Percentiles rank a stretch among this genome's conserved stretches.
phyloP scores from a whole-genome alignment of 306 rosid genomes.

The Morella rubra region DNA sequence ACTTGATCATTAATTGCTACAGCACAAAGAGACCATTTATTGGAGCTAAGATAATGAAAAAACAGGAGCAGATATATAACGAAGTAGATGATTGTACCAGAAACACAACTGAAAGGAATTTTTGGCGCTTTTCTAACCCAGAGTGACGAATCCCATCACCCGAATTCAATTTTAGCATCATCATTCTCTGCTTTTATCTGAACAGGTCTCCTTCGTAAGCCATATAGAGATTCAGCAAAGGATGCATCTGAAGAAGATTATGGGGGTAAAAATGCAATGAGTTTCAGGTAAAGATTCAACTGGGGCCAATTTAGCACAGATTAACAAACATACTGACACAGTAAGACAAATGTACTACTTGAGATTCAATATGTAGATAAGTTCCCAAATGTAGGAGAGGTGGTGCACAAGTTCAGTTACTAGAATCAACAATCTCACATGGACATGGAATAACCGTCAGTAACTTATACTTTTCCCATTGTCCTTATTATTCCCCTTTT shows the following conservation, averaged over 20 bases:
- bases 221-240: slow-evolving; percentile 81
- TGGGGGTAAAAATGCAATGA: not conserved
- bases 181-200: slow-evolving; percentile 45
- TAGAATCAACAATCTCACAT: not conserved
- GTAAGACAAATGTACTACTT: not conserved
- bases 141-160: slow-evolving; percentile 41
- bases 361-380: not conserved
- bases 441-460: not conserved
- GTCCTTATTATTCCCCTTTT: not conserved
- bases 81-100: slow-evolving; percentile 45
- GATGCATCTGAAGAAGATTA: slow-evolving; percentile 66
- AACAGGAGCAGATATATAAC: not conserved
- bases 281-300: not conserved
- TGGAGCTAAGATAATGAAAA: not conserved
- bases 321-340: not conserved
- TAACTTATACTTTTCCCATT: not conserved
- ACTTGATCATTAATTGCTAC: not conserved
- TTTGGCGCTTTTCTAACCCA: slow-evolving; percentile 61
- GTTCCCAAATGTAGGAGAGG: not conserved
- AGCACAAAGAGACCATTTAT: not conserved
- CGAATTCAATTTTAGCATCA: slow-evolving; percentile 21
- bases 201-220: slow-evolving; percentile 78
- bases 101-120: slow-evolving; percentile 71
- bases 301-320: not conserved
- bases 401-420: not conserved